Evolutionary conservation across 2,329 filamentous ascomycete species (phyloP).

Genomic region (Xylogone sp.): DNA sequence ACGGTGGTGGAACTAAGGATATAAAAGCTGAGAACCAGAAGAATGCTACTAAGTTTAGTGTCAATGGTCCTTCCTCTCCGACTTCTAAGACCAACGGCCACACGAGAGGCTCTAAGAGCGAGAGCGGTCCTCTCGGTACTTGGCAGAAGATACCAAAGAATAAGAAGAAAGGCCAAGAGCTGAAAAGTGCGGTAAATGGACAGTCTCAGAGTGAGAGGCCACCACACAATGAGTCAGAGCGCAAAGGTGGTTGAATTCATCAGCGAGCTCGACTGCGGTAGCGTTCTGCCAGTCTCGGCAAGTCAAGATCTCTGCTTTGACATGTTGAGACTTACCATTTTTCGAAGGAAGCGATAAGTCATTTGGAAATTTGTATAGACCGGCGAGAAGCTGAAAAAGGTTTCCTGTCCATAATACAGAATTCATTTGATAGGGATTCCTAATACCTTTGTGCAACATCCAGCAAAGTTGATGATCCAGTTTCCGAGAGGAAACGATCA

Average conservation of each 20-base stretch:
- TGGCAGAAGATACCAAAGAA: constrained; percentile 58
- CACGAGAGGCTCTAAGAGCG: constrained; percentile 49
- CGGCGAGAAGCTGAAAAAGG: background rate
- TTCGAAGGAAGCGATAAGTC: background rate
- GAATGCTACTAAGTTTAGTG: constrained; percentile 20
- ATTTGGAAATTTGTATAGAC: background rate
- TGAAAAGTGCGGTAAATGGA: constrained; percentile 42
- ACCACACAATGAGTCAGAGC: constrained; percentile 56
- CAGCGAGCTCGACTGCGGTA: background rate
- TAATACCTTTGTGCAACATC: background rate
- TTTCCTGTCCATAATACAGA: background rate
- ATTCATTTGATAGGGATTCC: background rate
- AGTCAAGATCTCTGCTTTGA: background rate
- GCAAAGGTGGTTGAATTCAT: constrained; percentile 53
- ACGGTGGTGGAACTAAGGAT: constrained; percentile 8
- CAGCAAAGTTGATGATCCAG: background rate
- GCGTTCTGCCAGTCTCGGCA: background rate
- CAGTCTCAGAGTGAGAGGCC: constrained; percentile 46
- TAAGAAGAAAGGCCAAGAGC: constrained; percentile 45
- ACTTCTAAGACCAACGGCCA: constrained; percentile 47
- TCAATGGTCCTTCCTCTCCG: constrained; percentile 30
- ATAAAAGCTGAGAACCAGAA: constrained; percentile 13
- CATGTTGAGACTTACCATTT: background rate
- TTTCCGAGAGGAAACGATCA: background rate
- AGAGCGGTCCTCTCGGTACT: constrained; percentile 39